Conservation (phyloP, 108 stramenopile species). For the Skeletonema potamos region DNA sequence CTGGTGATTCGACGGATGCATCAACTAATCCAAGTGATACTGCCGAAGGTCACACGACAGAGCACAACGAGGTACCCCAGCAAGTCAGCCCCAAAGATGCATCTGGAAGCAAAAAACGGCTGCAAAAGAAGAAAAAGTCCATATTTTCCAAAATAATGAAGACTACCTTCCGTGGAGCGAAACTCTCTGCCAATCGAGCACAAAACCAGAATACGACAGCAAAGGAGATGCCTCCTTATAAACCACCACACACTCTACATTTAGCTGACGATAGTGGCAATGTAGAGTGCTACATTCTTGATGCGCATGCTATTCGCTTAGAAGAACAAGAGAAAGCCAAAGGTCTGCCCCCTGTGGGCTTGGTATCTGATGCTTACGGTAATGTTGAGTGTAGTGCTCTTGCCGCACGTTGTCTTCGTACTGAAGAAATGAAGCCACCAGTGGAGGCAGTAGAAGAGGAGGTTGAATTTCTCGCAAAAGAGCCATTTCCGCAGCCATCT, state of each 20-base stretch:
- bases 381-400: background rate
- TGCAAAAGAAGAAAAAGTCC: background rate
- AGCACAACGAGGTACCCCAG: background rate
- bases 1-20: background rate
- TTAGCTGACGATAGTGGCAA: background rate
- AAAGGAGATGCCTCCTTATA: background rate
- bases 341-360: background rate
- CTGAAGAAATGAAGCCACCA: background rate
- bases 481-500: background rate
- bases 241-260: background rate
- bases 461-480: too few relatives aligned
- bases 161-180: background rate
- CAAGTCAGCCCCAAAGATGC: background rate
- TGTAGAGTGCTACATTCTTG: conserved; percentile 1
- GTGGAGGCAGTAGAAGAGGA: background rate
- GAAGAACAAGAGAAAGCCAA: background rate
- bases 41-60: background rate
- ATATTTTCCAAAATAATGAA: background rate
- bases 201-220: background rate
- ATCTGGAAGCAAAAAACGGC: background rate
- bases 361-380: background rate
- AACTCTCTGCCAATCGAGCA: background rate
- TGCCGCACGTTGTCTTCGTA: background rate
- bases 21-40: background rate
- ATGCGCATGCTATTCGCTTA: background rate